Evolutionary conservation across 129 eudicot species (phyloP).

Genomic region (Ambrosia trifida): DNA sequence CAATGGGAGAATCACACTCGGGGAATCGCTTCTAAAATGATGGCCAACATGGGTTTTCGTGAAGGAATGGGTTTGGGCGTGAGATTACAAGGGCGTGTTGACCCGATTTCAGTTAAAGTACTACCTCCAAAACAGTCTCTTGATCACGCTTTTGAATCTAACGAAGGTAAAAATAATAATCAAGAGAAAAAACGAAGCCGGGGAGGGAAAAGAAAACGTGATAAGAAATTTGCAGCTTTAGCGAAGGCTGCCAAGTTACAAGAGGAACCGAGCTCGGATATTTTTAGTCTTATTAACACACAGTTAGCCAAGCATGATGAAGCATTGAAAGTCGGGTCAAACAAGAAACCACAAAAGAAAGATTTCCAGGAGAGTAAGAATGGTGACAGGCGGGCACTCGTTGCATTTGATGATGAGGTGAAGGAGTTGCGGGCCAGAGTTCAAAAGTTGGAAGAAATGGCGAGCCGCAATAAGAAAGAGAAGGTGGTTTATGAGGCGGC

Average conservation of each 20-base stretch:
- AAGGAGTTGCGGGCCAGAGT: constrained; percentile 57
- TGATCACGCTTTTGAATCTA: constrained; percentile 56
- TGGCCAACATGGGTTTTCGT: constrained; percentile 95
- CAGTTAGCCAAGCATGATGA: constrained; percentile 72
- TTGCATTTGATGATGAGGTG: constrained; percentile 82
- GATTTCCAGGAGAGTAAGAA: constrained; percentile 43
- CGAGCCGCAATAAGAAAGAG: constrained; percentile 73
- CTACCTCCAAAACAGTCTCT: constrained; percentile 86
- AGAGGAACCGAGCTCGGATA: constrained; percentile 65
- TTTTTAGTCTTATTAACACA: constrained; percentile 72
- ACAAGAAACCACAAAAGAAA: constrained; percentile 39
- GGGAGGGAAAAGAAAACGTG: constrained; percentile 93
- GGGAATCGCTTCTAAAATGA: constrained; percentile 93
- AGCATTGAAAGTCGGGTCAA: constrained; percentile 32
- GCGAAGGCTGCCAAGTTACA: constrained; percentile 57
- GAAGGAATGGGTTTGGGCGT: constrained; percentile 98
- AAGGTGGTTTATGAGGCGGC: constrained; percentile 85
- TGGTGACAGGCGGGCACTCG: constrained; percentile 70
- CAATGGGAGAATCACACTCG: constrained; percentile 98
- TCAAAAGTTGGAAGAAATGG: constrained; percentile 89
- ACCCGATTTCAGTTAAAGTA: constrained; percentile 74
- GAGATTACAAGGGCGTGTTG: constrained; percentile 76
- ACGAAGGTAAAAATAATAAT: constrained; percentile 27
- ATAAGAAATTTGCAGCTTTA: constrained; percentile 81
- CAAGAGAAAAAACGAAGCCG: constrained; percentile 62